These are phyloP conservation scores for Mortierella sp. DNA, from an alignment of 371 early-diverging fungal species.

Conservation along the genomic window DNA sequence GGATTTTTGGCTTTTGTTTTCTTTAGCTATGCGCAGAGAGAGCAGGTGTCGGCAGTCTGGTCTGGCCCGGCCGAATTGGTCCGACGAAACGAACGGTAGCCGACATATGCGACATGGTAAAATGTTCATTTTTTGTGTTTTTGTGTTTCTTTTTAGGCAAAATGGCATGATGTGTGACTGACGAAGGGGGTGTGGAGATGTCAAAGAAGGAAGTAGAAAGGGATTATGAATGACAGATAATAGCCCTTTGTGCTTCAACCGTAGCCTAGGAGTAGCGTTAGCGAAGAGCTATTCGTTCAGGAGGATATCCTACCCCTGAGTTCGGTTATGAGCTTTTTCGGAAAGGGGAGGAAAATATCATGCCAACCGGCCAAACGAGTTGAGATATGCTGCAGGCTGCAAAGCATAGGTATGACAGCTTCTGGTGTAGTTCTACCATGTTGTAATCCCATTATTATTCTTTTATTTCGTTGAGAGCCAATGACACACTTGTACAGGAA, in stretches of 20 bases:
- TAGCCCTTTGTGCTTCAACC: too few species aligned
- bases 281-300: too few species aligned
- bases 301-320: constrained; percentile 22
- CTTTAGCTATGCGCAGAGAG: too few species aligned
- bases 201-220: too few species aligned
- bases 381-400: background rate
- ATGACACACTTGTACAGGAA: constrained; percentile 7
- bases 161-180: too few species aligned
- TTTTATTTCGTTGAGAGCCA: background rate
- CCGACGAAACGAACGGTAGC: too few species aligned
- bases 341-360: background rate
- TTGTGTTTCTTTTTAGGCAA: background rate
- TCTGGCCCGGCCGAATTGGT: too few species aligned
- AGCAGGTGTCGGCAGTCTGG: too few species aligned
- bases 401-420: background rate
- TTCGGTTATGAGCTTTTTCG: constrained; percentile 24
- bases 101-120: background rate
- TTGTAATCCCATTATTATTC: background rate
- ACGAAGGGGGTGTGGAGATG: too few species aligned
- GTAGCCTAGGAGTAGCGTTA: too few species aligned
- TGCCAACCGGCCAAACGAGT: background rate
- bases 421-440: background rate
- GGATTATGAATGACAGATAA: too few species aligned
- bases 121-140: background rate
- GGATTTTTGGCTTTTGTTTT: background rate